phyloP scores from a whole-genome alignment of 2,329 filamentous ascomycete genomes.

The Claviceps cyperi region DNA sequence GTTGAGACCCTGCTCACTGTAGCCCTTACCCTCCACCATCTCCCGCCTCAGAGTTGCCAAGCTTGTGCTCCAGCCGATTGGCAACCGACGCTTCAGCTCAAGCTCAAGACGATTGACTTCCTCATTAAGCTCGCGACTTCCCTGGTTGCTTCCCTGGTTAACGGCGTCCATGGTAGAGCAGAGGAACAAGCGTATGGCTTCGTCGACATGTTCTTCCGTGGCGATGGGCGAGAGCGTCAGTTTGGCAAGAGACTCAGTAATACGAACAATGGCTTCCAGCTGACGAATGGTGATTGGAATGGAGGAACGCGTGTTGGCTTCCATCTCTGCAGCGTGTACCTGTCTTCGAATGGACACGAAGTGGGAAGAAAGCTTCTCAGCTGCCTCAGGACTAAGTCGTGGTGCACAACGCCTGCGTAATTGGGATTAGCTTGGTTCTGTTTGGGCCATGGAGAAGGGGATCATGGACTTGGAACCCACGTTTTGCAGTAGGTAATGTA shows the following conservation, averaged over 20 bases:
- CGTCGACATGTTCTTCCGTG: constrained; percentile 84
- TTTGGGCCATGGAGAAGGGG: background rate
- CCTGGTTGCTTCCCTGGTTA: constrained; percentile 71
- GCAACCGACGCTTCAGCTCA: constrained; percentile 72
- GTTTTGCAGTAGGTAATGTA: constrained; percentile 97
- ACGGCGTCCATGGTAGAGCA: constrained; percentile 97
- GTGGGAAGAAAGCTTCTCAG: constrained; percentile 91
- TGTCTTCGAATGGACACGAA: constrained; percentile 94
- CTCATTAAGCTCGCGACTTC: constrained; percentile 78
- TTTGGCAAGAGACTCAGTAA: constrained; percentile 91
- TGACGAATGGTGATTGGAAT: constrained; percentile 98
- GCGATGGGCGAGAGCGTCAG: constrained; percentile 74
- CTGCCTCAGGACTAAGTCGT: constrained; percentile 74
- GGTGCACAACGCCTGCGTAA: constrained; percentile 67
- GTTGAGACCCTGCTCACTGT: constrained; percentile 74
- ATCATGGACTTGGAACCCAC: constrained; percentile 50
- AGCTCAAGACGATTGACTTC: constrained; percentile 78
- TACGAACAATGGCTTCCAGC: constrained; percentile 91
- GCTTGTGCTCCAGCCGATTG: constrained; percentile 92
- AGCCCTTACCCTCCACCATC: constrained; percentile 84
- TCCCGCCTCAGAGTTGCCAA: constrained; percentile 74
- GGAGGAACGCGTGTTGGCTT: constrained; percentile 77
- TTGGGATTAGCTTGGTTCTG: constrained; percentile 14
- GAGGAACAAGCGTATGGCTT: constrained; percentile 92
- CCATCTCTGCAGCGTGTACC: constrained; percentile 79